Conservation (phyloP, 208 protist species). For the Leishmania mexicana region DNA sequence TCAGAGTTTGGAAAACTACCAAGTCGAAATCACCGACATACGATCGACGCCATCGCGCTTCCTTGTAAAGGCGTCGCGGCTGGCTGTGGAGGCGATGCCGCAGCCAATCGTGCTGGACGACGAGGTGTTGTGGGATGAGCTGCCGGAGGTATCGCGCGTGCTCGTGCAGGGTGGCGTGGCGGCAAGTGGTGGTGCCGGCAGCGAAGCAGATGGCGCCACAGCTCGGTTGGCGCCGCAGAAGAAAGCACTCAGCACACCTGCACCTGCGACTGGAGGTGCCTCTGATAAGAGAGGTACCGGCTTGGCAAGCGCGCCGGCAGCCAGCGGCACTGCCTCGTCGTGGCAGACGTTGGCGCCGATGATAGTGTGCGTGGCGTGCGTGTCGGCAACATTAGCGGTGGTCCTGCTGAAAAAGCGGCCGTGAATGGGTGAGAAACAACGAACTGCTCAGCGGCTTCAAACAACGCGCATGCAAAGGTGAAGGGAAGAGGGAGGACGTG, state of each 20-base stretch:
- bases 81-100: slow-evolving; percentile 71
- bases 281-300: not conserved
- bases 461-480: not conserved
- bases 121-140: slow-evolving; percentile 74
- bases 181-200: not conserved
- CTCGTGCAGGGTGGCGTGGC: slow-evolving; percentile 24
- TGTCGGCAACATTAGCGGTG: slow-evolving; percentile 28
- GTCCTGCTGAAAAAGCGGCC: slow-evolving; percentile 31
- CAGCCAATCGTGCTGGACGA: slow-evolving; percentile 77
- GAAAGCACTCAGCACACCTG: not conserved
- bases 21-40: slow-evolving; percentile 75
- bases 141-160: slow-evolving; percentile 62
- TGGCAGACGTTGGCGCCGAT: slow-evolving; percentile 36
- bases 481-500: not conserved
- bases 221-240: not conserved
- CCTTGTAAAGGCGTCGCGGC: slow-evolving; percentile 65
- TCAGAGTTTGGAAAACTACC: slow-evolving; percentile 81
- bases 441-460: not conserved
- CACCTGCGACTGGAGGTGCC: not conserved
- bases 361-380: slow-evolving; percentile 29
- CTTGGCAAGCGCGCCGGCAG: not conserved
- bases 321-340: not conserved
- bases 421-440: not conserved
- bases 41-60: slow-evolving; percentile 67
- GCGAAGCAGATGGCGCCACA: not conserved